Evolutionary conservation across 306 rosid genomes (phyloP), one percentile per base, ranked within the genome.

Genomic region (Quercus ilex): DNA sequence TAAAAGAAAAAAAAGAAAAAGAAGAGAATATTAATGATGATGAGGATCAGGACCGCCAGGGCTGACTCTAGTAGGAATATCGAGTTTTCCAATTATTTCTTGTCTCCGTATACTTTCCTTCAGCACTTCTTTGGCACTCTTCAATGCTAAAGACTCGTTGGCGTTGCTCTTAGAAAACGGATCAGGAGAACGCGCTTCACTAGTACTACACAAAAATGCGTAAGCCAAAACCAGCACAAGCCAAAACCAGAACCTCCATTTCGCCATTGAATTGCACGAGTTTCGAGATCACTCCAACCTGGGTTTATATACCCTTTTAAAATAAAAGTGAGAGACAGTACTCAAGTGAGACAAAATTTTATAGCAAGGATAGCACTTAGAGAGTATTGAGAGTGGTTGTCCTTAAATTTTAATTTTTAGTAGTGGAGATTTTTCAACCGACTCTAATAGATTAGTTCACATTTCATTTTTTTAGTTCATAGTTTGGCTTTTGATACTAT

Each of bases 31-130:
- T 19, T 75, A 84, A 14, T 88, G 89, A 77, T 88, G 91, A 53
- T 73, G 85, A 62, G 89, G 79, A 63, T 88, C 81, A 0, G 91
- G 91, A 17, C 91, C 91, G 12, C 77, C 87, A 0, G 91, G 91
- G 76, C 91, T 85, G 20, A 85, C 74, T 0, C 91, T 69, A 74
- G 49, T 51, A 20, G 81, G 75, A n/a, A 56, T 14, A 38, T 73
- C 60, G 2, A 73, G 7, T 13, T 82, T 77, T 77, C 79, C 87
- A 74, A 83, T 59, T 72, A 83, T 35, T 8, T 55, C 71, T 53
- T 75, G 78, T 70, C 87, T 85, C 57, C 79, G 79, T 1, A 65
- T 69, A 64, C 79, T 83, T 38, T 80, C 89, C 79, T 85, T 80
- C 87, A 73, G 71, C 60, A 83, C 82, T 55, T 71, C 79, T 63